Percentiles rank a stretch among this genome's conserved stretches.
Conservation (phyloP, 2,329 filamentous ascomycete genomes). For the Sarocladium strictum region DNA sequence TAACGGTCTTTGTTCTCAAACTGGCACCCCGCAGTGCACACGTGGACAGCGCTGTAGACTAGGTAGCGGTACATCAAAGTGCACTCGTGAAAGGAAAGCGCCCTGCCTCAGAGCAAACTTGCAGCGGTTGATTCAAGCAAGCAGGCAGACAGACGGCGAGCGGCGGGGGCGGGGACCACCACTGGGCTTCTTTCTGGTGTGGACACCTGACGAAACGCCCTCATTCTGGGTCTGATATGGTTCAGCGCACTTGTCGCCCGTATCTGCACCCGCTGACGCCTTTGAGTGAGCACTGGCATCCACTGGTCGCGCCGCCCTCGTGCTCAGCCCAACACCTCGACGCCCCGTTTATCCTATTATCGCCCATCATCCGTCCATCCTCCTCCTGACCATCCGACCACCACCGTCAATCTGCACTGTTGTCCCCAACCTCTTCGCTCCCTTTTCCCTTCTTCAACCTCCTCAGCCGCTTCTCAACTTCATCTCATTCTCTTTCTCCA, state of each 20-base stretch:
- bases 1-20: neutral
- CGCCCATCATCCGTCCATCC: conserved; percentile 1
- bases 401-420: neutral
- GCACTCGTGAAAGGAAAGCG: no score
- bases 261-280: conserved; percentile 4
- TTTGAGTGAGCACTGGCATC: conserved; percentile 1
- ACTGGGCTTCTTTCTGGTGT: no score
- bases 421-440: conserved; percentile 4
- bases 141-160: neutral
- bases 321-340: conserved; percentile 7
- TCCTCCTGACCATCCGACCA: conserved; percentile 5
- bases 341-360: conserved; percentile 6
- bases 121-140: no score
- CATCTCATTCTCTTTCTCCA: neutral
- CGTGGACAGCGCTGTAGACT: neutral
- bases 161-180: no score
- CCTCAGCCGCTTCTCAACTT: neutral
- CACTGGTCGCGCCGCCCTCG: neutral
- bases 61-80: no score
- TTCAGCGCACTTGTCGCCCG: neutral
- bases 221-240: no score
- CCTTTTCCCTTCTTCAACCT: neutral
- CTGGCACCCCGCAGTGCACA: conserved; percentile 5
- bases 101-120: no score
- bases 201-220: conserved; percentile 2